Conservation (phyloP, 768 basidiomycete species). For the Lactarius trivialis region DNA sequence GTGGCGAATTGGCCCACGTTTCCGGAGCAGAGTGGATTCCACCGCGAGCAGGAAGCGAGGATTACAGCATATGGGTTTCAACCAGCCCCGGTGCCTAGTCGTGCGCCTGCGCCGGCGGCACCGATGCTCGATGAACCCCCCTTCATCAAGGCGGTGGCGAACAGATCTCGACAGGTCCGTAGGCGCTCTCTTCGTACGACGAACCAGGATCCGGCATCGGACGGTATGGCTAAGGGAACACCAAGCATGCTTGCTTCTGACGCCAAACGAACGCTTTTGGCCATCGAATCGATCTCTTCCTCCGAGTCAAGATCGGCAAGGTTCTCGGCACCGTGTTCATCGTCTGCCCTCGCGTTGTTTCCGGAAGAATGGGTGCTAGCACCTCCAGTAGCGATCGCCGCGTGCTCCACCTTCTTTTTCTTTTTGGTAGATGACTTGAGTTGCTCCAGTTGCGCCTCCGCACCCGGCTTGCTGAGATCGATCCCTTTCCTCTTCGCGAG, state of each 20-base stretch:
- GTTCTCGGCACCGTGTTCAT: slow-evolving; percentile 45
- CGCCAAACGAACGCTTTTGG: slow-evolving; percentile 52
- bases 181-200: slow-evolving; percentile 64
- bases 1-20: not conserved
- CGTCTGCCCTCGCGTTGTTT: slow-evolving; percentile 50
- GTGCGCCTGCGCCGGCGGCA: slow-evolving; percentile 21
- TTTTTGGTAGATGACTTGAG: slow-evolving; percentile 48
- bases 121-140: slow-evolving; percentile 24
- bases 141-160: slow-evolving; percentile 29
- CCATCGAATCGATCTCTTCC: slow-evolving; percentile 71
- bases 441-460: slow-evolving; percentile 28
- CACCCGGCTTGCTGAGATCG: slow-evolving; percentile 40
- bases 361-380: slow-evolving; percentile 36
- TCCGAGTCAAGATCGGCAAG: slow-evolving; percentile 79
- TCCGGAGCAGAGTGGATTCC: not conserved
- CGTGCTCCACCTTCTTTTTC: slow-evolving; percentile 47
- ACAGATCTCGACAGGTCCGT: slow-evolving; percentile 33
- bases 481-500: slow-evolving; percentile 53
- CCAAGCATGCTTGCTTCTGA: slow-evolving; percentile 53
- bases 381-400: slow-evolving; percentile 34
- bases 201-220: slow-evolving; percentile 75
- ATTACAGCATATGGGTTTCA: not conserved
- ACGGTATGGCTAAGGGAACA: slow-evolving; percentile 64
- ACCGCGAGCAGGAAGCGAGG: not conserved
- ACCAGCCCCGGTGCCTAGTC: slow-evolving; percentile 17